These are phyloP conservation scores for Kwoniella botswanensis DNA, from an alignment of 768 basidiomycete genomes.

Conservation along the genomic window DNA sequence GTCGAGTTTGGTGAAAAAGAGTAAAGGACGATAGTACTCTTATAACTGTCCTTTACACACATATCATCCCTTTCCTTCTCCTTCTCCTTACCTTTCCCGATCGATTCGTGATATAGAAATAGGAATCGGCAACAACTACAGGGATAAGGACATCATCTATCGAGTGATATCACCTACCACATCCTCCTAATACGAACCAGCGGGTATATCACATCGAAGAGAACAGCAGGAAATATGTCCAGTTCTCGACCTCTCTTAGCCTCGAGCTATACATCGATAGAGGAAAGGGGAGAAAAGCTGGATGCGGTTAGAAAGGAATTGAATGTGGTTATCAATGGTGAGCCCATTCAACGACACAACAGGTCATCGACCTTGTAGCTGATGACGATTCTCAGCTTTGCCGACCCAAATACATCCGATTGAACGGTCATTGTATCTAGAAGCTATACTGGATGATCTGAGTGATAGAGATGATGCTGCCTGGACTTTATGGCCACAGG, in stretches of 20 bases:
- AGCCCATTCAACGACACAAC: not conserved
- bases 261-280: slow-evolving; percentile 13
- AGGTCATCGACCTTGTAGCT: no score
- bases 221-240: not conserved
- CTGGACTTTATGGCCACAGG: slow-evolving; percentile 62
- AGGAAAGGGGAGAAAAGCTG: slow-evolving; percentile 7
- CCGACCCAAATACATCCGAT: slow-evolving; percentile 63
- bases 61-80: no score
- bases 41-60: no score
- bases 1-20: no score
- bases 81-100: no score
- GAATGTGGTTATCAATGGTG: slow-evolving; percentile 22
- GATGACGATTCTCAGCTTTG: slow-evolving; percentile 58
- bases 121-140: no score
- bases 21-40: no score
- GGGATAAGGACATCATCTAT: no score
- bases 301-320: slow-evolving; percentile 18
- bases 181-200: no score
- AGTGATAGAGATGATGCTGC: slow-evolving; percentile 60
- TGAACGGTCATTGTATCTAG: slow-evolving; percentile 66
- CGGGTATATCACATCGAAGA: no score
- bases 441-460: slow-evolving; percentile 68
- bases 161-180: no score
- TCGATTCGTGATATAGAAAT: no score
- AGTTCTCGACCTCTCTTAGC: slow-evolving; percentile 4